Evolutionary conservation across 306 rosid genomes (phyloP).

Genomic region (Vigna angularis): DNA sequence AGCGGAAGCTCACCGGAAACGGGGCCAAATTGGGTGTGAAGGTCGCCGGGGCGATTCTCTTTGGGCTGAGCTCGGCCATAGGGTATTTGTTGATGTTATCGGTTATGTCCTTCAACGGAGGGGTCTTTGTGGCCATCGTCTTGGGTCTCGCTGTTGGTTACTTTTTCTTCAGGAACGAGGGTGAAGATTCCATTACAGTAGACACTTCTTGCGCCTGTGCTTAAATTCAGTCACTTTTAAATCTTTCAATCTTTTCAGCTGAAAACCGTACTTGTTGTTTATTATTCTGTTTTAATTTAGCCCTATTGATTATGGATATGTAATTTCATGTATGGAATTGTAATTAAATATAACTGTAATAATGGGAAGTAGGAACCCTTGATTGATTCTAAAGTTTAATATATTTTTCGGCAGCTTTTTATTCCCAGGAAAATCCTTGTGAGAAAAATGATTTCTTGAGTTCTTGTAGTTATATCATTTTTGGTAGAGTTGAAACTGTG

Average conservation of each 20-base stretch:
- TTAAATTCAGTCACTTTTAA: constrained; percentile 6
- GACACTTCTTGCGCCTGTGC: constrained; percentile 92
- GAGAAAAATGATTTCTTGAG: not conserved
- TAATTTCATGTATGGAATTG: not conserved
- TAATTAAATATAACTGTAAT: not conserved
- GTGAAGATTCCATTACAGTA: constrained; percentile 55
- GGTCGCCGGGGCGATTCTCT: constrained; percentile 68
- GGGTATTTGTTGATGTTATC: constrained; percentile 92
- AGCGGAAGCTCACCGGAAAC: constrained; percentile 36
- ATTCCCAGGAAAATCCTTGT: not conserved
- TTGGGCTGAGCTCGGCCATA: constrained; percentile 81
- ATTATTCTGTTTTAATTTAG: not conserved
- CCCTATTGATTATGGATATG: not conserved
- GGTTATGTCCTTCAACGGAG: constrained; percentile 91
- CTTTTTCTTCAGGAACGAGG: constrained; percentile 66
- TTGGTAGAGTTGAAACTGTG: not conserved
- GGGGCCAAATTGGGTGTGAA: constrained; percentile 40
- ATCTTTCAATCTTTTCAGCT: not conserved
- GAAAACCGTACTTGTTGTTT: not conserved
- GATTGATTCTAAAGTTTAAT: not conserved
- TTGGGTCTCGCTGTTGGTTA: constrained; percentile 83
- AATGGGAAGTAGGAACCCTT: not conserved
- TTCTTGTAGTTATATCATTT: not conserved
- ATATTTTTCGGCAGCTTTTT: not conserved
- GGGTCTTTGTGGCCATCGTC: constrained; percentile 78